phyloP scores from a whole-genome alignment of 192 early-diverging fungal species.

The Podila epicladia region DNA sequence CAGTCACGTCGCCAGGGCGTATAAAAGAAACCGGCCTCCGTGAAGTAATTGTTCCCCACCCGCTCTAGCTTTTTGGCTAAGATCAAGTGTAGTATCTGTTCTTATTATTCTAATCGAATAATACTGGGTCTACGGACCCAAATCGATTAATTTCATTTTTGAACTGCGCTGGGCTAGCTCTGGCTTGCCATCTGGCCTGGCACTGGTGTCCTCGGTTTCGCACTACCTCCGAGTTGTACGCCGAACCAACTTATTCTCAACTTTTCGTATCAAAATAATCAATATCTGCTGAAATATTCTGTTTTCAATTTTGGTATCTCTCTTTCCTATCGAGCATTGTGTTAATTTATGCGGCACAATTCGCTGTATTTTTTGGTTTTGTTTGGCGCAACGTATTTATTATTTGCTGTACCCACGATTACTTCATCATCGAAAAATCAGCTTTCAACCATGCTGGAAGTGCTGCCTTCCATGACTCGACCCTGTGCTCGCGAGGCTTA shows the following conservation, averaged over 20 bases:
- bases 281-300: too few relatives aligned
- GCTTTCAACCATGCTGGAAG: neutral
- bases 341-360: too few relatives aligned
- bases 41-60: conserved; percentile 53
- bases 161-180: conserved; percentile 34
- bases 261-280: too few relatives aligned
- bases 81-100: conserved; percentile 95
- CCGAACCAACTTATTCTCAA: too few relatives aligned
- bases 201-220: conserved; percentile 10
- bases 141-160: conserved; percentile 54
- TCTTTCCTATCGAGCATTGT: too few relatives aligned
- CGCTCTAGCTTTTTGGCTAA: conserved; percentile 88
- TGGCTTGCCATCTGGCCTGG: conserved; percentile 45
- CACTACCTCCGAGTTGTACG: too few relatives aligned
- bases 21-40: neutral
- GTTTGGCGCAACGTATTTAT: neutral
- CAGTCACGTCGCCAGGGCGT: neutral
- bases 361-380: too few relatives aligned
- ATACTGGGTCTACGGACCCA: conserved; percentile 36
- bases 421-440: neutral
- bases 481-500: neutral
- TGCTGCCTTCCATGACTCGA: neutral
- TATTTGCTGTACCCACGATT: neutral
- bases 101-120: conserved; percentile 56
- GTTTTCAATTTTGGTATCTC: too few relatives aligned